A percentile compares a stretch with the other conserved stretches of the same genome.
Evolutionary conservation across 176 grass and related monocot species (phyloP).

Genomic region (Oryza coarctata): DNA sequence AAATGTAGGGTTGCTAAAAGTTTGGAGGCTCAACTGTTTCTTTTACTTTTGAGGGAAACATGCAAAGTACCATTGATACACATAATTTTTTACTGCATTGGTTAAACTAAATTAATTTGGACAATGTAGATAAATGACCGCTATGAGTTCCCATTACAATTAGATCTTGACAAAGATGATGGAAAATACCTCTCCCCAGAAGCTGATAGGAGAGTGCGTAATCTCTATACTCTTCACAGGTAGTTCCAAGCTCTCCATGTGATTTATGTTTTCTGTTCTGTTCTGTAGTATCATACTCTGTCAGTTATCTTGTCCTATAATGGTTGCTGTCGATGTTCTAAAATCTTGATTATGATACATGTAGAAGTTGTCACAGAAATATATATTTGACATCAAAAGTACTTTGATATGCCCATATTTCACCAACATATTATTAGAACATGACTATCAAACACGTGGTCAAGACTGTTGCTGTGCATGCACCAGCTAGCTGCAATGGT

Average conservation of each 20-base stretch:
- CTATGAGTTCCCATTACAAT: conserved; percentile 72
- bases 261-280: background rate
- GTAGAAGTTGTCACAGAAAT: background rate
- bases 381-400: background rate
- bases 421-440: background rate
- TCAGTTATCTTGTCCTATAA: background rate
- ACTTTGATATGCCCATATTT: background rate
- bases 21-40: background rate
- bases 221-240: conserved; percentile 83
- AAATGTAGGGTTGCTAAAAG: conserved; percentile 16
- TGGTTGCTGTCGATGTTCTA: background rate
- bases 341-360: background rate
- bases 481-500: background rate
- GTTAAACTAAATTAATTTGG: conserved; percentile 30
- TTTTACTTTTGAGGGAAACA: background rate
- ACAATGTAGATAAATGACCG: conserved; percentile 72
- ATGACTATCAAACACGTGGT: background rate
- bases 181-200: conserved; percentile 76
- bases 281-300: background rate
- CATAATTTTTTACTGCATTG: background rate
- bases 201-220: conserved; percentile 64
- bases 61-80: background rate
- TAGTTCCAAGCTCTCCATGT: conserved; percentile 22
- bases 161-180: conserved; percentile 65
- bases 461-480: background rate